These are phyloP conservation scores for Dendrobium chrysotoxum DNA, from an alignment of 106 monocot genomes.

Conservation along the genomic window DNA sequence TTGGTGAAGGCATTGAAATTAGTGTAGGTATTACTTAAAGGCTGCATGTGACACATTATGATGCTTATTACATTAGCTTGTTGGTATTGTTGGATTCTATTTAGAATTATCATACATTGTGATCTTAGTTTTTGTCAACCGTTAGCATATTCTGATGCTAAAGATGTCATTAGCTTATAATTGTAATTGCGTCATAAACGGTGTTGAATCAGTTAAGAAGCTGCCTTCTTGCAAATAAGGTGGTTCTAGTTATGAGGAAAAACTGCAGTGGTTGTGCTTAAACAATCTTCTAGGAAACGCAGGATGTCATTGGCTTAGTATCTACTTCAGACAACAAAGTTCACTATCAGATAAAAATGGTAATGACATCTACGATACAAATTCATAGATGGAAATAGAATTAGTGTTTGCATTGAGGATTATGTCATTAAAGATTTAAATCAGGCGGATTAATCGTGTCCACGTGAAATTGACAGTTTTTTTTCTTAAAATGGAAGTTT, in stretches of 20 bases:
- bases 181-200: background rate
- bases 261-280: background rate
- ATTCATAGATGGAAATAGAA: background rate
- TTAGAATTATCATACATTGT: background rate
- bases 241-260: background rate
- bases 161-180: background rate
- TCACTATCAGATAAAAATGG: too few relatives aligned
- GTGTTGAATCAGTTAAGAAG: background rate
- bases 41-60: background rate
- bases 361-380: background rate
- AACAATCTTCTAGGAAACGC: background rate
- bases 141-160: background rate
- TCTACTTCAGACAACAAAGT: too few relatives aligned
- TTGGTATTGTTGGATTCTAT: background rate
- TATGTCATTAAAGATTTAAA: too few relatives aligned
- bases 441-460: too few relatives aligned
- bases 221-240: background rate
- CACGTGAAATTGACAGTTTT: too few relatives aligned
- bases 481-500: too few relatives aligned
- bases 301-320: too few relatives aligned
- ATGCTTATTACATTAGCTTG: background rate
- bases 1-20: background rate
- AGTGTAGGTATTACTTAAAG: background rate
- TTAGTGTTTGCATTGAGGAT: too few relatives aligned
- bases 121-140: background rate